Percentiles rank a stretch among this genome's conserved stretches.
phyloP scores from a whole-genome alignment of 2,329 filamentous ascomycete species.

The Colletotrichum agaves region DNA sequence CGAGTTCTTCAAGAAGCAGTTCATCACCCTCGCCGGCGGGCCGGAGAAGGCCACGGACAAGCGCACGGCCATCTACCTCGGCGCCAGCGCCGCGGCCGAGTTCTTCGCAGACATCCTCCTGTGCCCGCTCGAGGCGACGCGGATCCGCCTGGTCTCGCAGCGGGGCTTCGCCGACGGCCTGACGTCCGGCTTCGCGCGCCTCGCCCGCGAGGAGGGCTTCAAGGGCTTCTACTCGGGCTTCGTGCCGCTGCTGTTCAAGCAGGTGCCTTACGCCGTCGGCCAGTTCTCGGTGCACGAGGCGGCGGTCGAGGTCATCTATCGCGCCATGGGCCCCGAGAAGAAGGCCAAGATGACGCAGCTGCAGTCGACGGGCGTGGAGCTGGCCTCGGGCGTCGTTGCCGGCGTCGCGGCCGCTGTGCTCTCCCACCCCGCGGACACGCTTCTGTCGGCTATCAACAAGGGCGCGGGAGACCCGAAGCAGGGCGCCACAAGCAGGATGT shows the following conservation, averaged over 20 bases:
- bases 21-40: conserved; percentile 74
- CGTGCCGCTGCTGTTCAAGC: conserved; percentile 86
- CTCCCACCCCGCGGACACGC: conserved; percentile 85
- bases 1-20: conserved; percentile 93
- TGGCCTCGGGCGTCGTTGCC: conserved; percentile 86
- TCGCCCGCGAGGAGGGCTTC: conserved; percentile 79
- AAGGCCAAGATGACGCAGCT: conserved; percentile 77
- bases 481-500: conserved; percentile 61
- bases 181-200: conserved; percentile 77
- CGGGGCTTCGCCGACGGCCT: conserved; percentile 81
- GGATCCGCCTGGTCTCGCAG: conserved; percentile 82
- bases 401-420: conserved; percentile 90
- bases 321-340: conserved; percentile 69
- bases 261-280: conserved; percentile 92
- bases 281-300: conserved; percentile 97
- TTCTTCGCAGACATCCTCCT: conserved; percentile 83
- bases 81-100: conserved; percentile 74
- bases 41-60: conserved; percentile 55
- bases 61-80: conserved; percentile 75
- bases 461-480: conserved; percentile 61
- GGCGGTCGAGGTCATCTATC: conserved; percentile 81
- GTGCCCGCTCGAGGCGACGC: conserved; percentile 89
- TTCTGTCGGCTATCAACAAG: conserved; percentile 67
- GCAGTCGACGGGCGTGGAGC: conserved; percentile 84
- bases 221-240: conserved; percentile 92